Percentiles rank a stretch among this genome's conserved stretches.
phyloP scores from a whole-genome alignment of 1,284 basidiomycete species.

The Rhodotorula sp. region DNA sequence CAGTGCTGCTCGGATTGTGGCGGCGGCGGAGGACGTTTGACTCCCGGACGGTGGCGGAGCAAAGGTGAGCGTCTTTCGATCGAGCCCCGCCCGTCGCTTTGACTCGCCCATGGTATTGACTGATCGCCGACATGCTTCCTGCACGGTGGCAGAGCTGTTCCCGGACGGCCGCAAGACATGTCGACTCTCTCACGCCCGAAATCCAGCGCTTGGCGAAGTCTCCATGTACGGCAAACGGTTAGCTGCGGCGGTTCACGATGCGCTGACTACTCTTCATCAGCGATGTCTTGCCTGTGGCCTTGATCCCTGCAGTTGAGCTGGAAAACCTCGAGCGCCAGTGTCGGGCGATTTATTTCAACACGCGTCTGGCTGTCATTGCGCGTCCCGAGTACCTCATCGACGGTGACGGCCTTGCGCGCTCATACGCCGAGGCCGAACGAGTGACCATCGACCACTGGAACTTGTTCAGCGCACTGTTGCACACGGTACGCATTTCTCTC shows the following conservation, averaged over 20 bases:
- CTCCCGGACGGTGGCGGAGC: constrained; percentile 32
- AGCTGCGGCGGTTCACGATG: accelerated
- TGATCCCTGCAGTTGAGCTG: not conserved
- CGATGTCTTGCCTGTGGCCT: constrained; percentile 9
- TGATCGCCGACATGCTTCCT: not conserved
- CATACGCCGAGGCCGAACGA: constrained; percentile 13
- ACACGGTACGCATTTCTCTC: not conserved
- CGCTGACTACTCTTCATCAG: not conserved
- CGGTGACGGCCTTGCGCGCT: constrained; percentile 24
- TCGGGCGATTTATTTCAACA: constrained; percentile 27
- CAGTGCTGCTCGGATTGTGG: constrained; percentile 30
- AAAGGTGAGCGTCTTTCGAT: not conserved
- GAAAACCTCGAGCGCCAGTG: constrained; percentile 7
- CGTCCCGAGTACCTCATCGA: constrained; percentile 25
- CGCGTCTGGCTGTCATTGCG: constrained; percentile 18
- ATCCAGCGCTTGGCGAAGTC: constrained; percentile 25
- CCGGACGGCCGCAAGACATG: constrained; percentile 25
- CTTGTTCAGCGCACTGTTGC: not conserved
- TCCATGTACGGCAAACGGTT: constrained; percentile 9
- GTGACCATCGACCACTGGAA: constrained; percentile 26
- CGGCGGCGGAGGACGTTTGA: constrained; percentile 27
- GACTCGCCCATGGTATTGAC: not conserved
- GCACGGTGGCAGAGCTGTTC: not conserved
- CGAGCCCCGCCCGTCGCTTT: not conserved
- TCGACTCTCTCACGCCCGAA: constrained; percentile 25